Base-by-base conservation (phyloP, 257 asterid species). In the Salvia splendens region DNA sequence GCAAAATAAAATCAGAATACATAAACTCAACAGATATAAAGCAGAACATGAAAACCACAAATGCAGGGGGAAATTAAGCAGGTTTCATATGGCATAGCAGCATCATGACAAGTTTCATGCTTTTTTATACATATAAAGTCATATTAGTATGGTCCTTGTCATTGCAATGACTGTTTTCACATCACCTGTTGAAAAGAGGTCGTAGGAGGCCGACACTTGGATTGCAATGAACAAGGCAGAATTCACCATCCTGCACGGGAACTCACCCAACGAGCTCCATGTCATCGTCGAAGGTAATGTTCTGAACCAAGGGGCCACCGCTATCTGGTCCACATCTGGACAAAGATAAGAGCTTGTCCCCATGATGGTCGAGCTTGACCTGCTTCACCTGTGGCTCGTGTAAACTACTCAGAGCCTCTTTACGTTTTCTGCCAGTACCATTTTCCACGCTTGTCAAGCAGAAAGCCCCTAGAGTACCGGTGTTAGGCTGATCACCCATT, bases 351-450 rank as follows among this genome's bases (percentile, higher is more conserved):
- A 73, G 36, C 64, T 55, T 73, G 42, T 35, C 65, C n/a, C 69
- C 67, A 43, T 38, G 68, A 59, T 52, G 56, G 40, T 74, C 69
- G 2, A 68, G 79, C 87, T 79, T 89, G 10, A 73, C 55, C 71
- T 73, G 84, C 84, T 87, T 87, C 38, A 65, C 50, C 20, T 61
- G 68, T 8, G 79, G 63, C 73, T 80, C 92, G 4, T 55, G 66
- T 4, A 46, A 36, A 38, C 79, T 81, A 33, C 67, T 72, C 49
- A 36, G 28, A 68, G 71, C 72, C 70, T 78, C 90, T 74, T 89
- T 87, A 42, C 92, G 96, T 55, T 89, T 89, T 60, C 80, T 82
- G 24, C 79, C 68, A 17, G 75, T 73, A 30, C 74, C 83, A 4
- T 16, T 61, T 12, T 54, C 16, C 24, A 35, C 11, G 14, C 55